A percentile compares a stretch with the other conserved stretches of the same genome.
Evolutionary conservation across 2,329 filamentous ascomycete genomes (phyloP).

Genomic region (Rutstroemia sp.): DNA sequence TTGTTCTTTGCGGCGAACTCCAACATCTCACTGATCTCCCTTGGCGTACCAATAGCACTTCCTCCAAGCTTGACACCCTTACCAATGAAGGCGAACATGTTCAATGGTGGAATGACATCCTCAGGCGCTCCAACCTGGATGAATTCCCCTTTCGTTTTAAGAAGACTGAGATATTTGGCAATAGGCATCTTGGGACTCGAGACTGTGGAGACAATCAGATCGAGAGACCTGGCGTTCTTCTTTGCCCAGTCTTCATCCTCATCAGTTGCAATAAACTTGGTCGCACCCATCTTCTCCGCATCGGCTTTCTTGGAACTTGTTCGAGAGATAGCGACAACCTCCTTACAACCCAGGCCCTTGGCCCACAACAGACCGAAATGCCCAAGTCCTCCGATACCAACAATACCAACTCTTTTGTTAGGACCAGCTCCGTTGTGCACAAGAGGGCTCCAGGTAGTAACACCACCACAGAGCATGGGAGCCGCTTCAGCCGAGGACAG

Average conservation of each 20-base stretch:
- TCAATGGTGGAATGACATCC: slow-evolving; percentile 42
- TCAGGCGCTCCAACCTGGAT: slow-evolving; percentile 61
- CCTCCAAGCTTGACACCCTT: slow-evolving; percentile 42
- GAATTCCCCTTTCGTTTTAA: slow-evolving; percentile 50
- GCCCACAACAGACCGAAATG: slow-evolving; percentile 66
- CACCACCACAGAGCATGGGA: slow-evolving; percentile 7
- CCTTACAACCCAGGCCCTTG: slow-evolving; percentile 59
- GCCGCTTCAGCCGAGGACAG: slow-evolving; percentile 6
- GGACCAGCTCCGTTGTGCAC: slow-evolving; percentile 7
- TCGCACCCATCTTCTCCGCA: slow-evolving; percentile 8
- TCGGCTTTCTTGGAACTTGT: slow-evolving; percentile 5
- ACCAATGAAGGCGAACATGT: slow-evolving; percentile 36
- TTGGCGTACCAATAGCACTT: slow-evolving; percentile 30
- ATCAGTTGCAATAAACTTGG: slow-evolving; percentile 6
- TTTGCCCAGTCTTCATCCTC: slow-evolving; percentile 36
- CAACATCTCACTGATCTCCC: slow-evolving; percentile 53
- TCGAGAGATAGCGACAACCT: slow-evolving; percentile 46
- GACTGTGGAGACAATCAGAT: slow-evolving; percentile 52
- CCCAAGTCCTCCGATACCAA: slow-evolving; percentile 65
- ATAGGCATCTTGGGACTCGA: slow-evolving; percentile 52
- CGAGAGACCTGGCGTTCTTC: slow-evolving; percentile 41
- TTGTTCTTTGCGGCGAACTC: slow-evolving; percentile 49
- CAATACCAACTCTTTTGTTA: slow-evolving; percentile 55
- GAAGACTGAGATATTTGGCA: slow-evolving; percentile 49
- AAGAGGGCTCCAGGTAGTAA: slow-evolving; percentile 3